Evolutionary conservation across 306 rosid species (phyloP).

Genomic region (Pyrus communis): DNA sequence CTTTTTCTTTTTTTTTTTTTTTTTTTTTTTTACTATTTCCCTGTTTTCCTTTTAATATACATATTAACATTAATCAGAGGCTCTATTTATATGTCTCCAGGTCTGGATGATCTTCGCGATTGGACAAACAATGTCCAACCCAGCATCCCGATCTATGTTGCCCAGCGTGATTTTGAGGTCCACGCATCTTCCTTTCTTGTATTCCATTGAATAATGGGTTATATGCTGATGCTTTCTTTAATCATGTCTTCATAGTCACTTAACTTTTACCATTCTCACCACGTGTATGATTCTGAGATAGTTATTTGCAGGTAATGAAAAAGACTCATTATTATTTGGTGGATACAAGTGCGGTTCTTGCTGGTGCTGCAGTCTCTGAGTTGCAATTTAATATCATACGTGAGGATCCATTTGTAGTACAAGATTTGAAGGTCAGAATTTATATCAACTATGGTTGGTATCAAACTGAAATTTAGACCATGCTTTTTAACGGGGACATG

Average conservation of each 20-base stretch:
- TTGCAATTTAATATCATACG: slow-evolving; percentile 75
- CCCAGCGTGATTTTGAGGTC: slow-evolving; percentile 90
- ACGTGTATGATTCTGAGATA: not conserved
- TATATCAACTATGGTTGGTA: not conserved
- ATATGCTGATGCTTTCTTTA: not conserved
- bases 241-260: not conserved
- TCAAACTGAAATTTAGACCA: not conserved
- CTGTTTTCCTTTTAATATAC: slow-evolving; percentile 3
- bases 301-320: slow-evolving; percentile 73
- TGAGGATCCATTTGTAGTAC: slow-evolving; percentile 65
- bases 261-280: not conserved
- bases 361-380: slow-evolving; percentile 91
- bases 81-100: slow-evolving; percentile 19
- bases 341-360: slow-evolving; percentile 59
- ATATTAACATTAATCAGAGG: not conserved
- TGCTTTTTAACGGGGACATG: not conserved
- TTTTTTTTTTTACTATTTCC: not conserved
- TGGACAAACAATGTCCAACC: slow-evolving; percentile 99
- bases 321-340: slow-evolving; percentile 92
- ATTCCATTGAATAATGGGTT: slow-evolving; percentile 1
- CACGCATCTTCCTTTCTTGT: slow-evolving; percentile 21
- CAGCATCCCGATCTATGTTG: slow-evolving; percentile 70
- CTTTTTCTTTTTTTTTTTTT: not conserved
- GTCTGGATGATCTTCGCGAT: slow-evolving; percentile 93
- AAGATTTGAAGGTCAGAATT: slow-evolving; percentile 58